Evolutionary conservation across 257 asterid genomes (phyloP).

Genomic region (Solanum clarkiae): DNA sequence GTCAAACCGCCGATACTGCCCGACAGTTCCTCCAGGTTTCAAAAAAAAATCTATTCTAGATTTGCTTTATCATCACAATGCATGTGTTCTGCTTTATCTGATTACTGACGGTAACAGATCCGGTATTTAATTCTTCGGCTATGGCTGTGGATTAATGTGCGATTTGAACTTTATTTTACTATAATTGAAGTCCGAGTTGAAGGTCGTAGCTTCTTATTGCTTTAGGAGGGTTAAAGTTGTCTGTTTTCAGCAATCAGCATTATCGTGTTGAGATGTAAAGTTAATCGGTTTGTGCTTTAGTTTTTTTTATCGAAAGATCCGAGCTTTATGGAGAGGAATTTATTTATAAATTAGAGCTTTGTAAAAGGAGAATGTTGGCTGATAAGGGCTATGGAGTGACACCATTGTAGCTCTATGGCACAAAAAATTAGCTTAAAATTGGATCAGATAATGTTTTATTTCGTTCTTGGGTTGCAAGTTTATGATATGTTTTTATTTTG

Average conservation of each 20-base stretch:
- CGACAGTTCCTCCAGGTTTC: constrained; percentile 81
- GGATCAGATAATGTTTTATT: background rate
- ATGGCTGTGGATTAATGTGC: background rate
- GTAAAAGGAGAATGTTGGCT: background rate
- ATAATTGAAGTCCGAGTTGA: background rate
- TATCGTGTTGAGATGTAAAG: background rate
- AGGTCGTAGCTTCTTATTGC: background rate
- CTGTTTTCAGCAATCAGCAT: background rate
- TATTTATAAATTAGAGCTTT: background rate
- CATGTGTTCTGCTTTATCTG: background rate
- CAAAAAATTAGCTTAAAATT: background rate
- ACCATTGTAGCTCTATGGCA: background rate
- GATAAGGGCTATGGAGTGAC: background rate
- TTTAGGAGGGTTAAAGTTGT: background rate
- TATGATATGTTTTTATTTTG: background rate
- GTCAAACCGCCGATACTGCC: constrained; percentile 73
- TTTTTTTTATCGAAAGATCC: background rate
- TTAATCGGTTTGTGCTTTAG: background rate
- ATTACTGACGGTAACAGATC: background rate
- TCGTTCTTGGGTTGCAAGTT: background rate
- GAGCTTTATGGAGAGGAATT: background rate
- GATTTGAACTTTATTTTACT: background rate
- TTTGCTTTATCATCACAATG: background rate
- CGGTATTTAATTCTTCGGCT: background rate
- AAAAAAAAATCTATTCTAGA: background rate